Evolutionary conservation across 2,329 filamentous ascomycete genomes (phyloP), one percentile per base, ranked within the genome.

Genomic region (Pestalotiopsis sp.): DNA sequence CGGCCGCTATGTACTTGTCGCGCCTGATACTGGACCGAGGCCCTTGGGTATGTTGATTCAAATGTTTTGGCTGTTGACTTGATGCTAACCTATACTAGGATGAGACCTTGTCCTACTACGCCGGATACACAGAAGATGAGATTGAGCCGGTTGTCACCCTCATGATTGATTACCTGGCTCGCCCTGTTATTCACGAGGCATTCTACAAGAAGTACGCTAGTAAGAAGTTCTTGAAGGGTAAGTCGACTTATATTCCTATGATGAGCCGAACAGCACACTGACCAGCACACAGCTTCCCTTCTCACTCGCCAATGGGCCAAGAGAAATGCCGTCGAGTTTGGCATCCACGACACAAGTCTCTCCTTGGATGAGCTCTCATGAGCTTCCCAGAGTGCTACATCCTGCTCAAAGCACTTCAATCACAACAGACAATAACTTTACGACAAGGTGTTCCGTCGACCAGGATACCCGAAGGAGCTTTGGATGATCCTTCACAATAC

Each of bases 151-250:
- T 98, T 56, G 93, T 97, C 77, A 88, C 92, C 75, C 87, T 98
- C 70, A 98, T 99, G 95, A 90, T 99, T 70, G 95, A 99, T 81
- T 99, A 99, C 80, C 91, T 99, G 52, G 92, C 93, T 69, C 91
- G 93, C 13, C 96, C 95, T 31, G 93, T 98, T 66, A 89, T 91
- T 58, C 96, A 99, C 78, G 95, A 98, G 80, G 97, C 96, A 49
- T 98, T 99, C 87, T 98, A 98, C 88, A 97, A 97, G 89, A 99
- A 99, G 83, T 99, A 99, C 80, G 96, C 96, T 68, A 97, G 94
- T 89, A 99, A 98, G 87, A 98, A 97, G 84, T 99, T 98, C 84
- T 85, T 98, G 76, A 99, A 99, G 86, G 95, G 95, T 97, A 90
- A 83, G 87, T 25, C 36, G 14, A 59, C 38, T 17, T 41, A 23